Percentiles rank a stretch among this genome's conserved stretches.
phyloP scores from a whole-genome alignment of 345 rosid species.

The Acer campestre region DNA sequence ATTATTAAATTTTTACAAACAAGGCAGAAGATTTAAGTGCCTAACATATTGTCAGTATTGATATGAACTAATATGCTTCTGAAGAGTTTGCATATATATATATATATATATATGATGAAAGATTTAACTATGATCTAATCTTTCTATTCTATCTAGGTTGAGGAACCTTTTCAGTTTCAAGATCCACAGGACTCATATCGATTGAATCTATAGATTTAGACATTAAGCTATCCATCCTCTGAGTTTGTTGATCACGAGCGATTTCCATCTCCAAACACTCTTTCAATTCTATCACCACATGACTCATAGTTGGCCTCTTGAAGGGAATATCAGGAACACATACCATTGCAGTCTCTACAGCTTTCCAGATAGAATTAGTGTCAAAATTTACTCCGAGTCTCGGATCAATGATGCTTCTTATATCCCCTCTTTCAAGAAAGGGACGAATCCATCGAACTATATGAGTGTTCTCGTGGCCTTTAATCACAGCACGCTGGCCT shows the following conservation, averaged over 20 bases:
- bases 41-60: no score
- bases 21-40: no score
- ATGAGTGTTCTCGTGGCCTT: constrained; percentile 9
- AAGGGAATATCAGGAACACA: constrained; percentile 26
- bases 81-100: no score
- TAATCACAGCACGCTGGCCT: constrained; percentile 26
- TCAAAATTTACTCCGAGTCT: constrained; percentile 31
- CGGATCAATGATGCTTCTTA: constrained; percentile 34
- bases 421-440: constrained; percentile 30
- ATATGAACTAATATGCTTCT: no score
- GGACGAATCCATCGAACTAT: constrained; percentile 22
- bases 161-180: constrained; percentile 22
- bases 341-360: constrained; percentile 36
- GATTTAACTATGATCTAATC: no score
- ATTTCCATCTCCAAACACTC: constrained; percentile 29
- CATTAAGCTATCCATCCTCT: background rate
- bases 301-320: constrained; percentile 39
- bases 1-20: no score
- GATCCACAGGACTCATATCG: constrained; percentile 9
- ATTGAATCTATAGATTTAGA: constrained; percentile 18
- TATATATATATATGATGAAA: no score
- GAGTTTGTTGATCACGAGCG: constrained; percentile 10
- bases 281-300: constrained; percentile 30
- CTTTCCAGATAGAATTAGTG: constrained; percentile 34
- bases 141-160: constrained; percentile 19